Base-by-base conservation (phyloP, 2,329 filamentous ascomycete species). In the Plectosphaerella plurivora region DNA sequence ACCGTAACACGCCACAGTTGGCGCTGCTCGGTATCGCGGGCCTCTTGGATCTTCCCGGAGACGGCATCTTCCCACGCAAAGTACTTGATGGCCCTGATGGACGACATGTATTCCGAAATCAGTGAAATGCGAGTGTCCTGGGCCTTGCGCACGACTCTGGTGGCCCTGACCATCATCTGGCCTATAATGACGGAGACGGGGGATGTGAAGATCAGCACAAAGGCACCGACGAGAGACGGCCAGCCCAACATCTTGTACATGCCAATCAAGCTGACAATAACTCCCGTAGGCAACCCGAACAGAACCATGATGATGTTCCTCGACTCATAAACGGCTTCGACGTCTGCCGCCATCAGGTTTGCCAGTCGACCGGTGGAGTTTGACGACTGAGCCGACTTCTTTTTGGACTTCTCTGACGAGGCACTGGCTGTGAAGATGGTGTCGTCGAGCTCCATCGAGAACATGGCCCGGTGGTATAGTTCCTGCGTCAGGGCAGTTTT, bases 1-100 rank as follows among this genome's bases (percentile, higher is more conserved):
- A 83, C 62, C 7, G 76, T 75, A 20, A 81, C 70, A 7, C 63
- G 68, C 81, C 81, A 84, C 20, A 82, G 70, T 37, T 75, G 73
- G 42, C 73, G 74, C 55, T 83, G 80, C 60, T 84, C 81, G 2
- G 70, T 65, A 14, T 66, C 61, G 2, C 81, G 75, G 11, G 78
- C 72, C 5, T 72, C 65, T 28, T 78, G 71, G 52, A 84, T 75
- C 49, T 72, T 75, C n/a, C 74, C 67, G 11, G 74, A 72, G 55
- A 81, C 74, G 33, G 76, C 72, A 16, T 73, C 70, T 59, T 84
- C 81, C 81, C 81, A 84, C 2, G 77, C 77, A 61, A 84, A 83
- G 57, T 82, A 83, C 59, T 84, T 84, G 64, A 84, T 75, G 15
- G 77, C 78, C 11, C 77, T 73, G 52, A 84, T 82, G 8, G 80